Evolutionary conservation across 768 basidiomycete genomes (phyloP), one percentile per base, ranked within the genome.

Genomic region (Kwoniella dendrophila): DNA sequence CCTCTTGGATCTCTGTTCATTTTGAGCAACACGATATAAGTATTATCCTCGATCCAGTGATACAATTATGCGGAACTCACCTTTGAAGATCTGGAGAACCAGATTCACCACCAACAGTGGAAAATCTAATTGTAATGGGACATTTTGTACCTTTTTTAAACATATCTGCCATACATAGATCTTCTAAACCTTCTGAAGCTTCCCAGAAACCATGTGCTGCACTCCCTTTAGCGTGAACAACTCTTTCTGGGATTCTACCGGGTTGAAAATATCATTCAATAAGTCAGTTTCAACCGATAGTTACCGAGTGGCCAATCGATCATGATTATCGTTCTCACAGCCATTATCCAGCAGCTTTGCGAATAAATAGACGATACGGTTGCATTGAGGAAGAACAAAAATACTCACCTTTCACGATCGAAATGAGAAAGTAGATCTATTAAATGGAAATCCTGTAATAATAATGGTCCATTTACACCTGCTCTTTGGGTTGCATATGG

Each of bases 351-450:
- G n/a, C n/a, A n/a, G n/a, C n/a, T n/a, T n/a, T n/a, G n/a, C n/a
- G n/a, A n/a, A n/a, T n/a, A n/a, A n/a, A n/a, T n/a, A n/a, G n/a
- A n/a, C n/a, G n/a, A n/a, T n/a, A n/a, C n/a, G n/a, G n/a, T n/a
- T 18, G 43, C 38, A 14, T n/a, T 45, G 44, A 32, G 1, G 27
- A 49, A 6, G 47, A 29, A 4, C 3, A 20, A 24, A 36, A n/a
- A n/a, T 27, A 64, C 69, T 62, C 44, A 73, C 72, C 70, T 67
- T 75, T 80, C 73, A 48, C 74, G 68, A 44, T 72, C 74, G 64
- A 83, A 92, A 67, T 95, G 93, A 16, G 90, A 87, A 64, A 98
- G 86, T 50, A 89, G 82, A 81, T 92, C 91, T 74, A 94, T 88
- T 80, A 90, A 86, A 64, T 77, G 75, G 60, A 79, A 77, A 56